Evolutionary conservation across 2,329 filamentous ascomycete species (phyloP).

Genomic region (Spiromastix sp.): DNA sequence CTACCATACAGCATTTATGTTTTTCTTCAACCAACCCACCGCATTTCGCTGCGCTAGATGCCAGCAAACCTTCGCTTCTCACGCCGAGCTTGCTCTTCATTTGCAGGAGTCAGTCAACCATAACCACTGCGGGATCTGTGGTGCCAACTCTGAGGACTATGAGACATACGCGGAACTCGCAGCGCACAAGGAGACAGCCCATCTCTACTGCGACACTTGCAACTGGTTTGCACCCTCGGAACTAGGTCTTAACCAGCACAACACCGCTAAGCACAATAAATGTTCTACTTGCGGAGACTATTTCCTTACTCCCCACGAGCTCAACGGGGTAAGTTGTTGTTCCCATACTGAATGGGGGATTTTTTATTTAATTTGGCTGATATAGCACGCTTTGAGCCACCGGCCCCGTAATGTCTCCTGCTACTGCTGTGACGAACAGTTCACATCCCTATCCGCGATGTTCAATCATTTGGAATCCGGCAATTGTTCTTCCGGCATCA

Average conservation of each 20-base stretch:
- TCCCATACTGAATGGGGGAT: background rate
- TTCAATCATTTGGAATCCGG: slow-evolving; percentile 17
- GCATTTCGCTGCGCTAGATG: too few species aligned
- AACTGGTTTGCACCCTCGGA: slow-evolving; percentile 14
- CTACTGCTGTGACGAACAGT: slow-evolving; percentile 12
- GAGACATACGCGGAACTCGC: slow-evolving; percentile 10
- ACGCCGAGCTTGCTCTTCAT: too few species aligned
- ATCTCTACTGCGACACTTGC: slow-evolving; percentile 15
- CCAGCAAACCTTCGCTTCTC: too few species aligned
- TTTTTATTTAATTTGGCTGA: background rate
- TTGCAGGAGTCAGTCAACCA: too few species aligned
- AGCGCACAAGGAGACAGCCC: slow-evolving; percentile 11
- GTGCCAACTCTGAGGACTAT: too few species aligned
- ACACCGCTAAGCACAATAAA: slow-evolving; percentile 11
- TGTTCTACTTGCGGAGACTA: slow-evolving; percentile 13
- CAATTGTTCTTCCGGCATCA: slow-evolving; percentile 12
- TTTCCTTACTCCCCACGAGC: slow-evolving; percentile 12
- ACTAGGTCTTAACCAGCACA: slow-evolving; percentile 12
- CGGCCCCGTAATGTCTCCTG: slow-evolving; percentile 11
- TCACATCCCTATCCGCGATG: slow-evolving; percentile 10
- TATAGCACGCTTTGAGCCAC: slow-evolving; percentile 11
- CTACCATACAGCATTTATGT: too few species aligned
- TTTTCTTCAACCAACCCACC: too few species aligned
- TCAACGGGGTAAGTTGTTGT: slow-evolving; percentile 11
- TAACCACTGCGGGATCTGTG: too few species aligned